Base-by-base conservation (phyloP, 176 grass and related monocot species). In the Areca catechu region DNA sequence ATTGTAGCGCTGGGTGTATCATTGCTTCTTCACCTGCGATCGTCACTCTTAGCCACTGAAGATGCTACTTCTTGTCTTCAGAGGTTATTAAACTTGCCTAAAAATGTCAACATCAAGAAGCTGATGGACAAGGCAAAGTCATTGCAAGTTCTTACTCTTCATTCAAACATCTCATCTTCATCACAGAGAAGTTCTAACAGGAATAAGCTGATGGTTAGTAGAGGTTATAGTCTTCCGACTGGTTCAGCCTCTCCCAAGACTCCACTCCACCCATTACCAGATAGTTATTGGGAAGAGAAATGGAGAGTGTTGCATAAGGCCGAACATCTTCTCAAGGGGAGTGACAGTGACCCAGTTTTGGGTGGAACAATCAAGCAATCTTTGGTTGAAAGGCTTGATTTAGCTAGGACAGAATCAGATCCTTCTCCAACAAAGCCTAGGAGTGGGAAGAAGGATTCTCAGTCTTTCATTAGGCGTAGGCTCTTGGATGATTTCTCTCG, bases 231-330 rank as follows among this genome's bases (percentile, higher is more conserved):
- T 62, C 58, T 72, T 24, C 70, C 70, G 4, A 53, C 50, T 6
- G 25, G 16, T 47, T 48, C 70, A 7, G 21, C 77, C 73, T 83
- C 84, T 66, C 77, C 75, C 1, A 90, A 77, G 60, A 79, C 76
- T 24, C 72, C 83, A 52, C n/a, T 77, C 49, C 82, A 85, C 72
- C 76, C 69, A 65, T 15, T 82, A 67, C 49, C 81, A 0, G 79
- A 89, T 70, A 89, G 84, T 50, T 98, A 98, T 20, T 98, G 94
- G 94, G 94, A 98, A 91, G 74, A 92, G 64, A 81, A 84, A 71
- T 98, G 94, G 94, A 82, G 81, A 66, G 83, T 83, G 49, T 60
- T 93, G 63, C 87, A 98, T 43, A 76, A 80, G 61, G 58, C 80
- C 4, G 84, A 81, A 70, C 56, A 75, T 54, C 15, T 72, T 22